Conservation (phyloP, 176 grass and related monocot species). For the Puya raimondii region DNA sequence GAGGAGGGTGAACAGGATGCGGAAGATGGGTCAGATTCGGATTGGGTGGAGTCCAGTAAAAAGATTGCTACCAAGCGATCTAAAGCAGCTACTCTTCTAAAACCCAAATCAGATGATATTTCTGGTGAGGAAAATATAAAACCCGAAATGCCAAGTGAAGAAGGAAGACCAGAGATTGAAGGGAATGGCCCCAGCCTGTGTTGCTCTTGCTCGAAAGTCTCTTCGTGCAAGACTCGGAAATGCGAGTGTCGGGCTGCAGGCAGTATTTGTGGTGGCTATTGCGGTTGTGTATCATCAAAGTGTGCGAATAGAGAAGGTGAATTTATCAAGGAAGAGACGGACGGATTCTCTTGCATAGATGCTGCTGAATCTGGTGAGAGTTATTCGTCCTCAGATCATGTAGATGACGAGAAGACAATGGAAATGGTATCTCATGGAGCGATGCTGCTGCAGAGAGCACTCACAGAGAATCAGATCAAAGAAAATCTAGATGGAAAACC, state of each 20-base stretch:
- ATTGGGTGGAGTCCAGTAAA: conserved; percentile 35
- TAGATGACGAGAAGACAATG: conserved; percentile 22
- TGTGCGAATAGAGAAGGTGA: conserved; percentile 54
- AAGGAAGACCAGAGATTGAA: conserved; percentile 13
- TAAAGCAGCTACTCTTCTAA: conserved; percentile 22
- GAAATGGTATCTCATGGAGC: conserved; percentile 41
- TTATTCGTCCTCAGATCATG: conserved; percentile 29
- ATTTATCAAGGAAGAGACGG: conserved; percentile 19
- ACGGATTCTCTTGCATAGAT: conserved; percentile 12
- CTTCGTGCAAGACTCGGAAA: conserved; percentile 70
- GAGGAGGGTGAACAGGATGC: conserved; percentile 39
- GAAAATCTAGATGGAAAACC: conserved; percentile 18
- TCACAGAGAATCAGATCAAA: conserved; percentile 23
- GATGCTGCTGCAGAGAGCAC: conserved; percentile 43
- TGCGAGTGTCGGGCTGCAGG: conserved; percentile 65
- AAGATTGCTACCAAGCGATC: conserved; percentile 26
- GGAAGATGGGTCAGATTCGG: conserved; percentile 16
- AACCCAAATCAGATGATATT: conserved; percentile 7
- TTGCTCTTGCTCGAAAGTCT: conserved; percentile 49
- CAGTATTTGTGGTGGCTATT: conserved; percentile 31
- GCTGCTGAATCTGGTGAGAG: conserved; percentile 8
- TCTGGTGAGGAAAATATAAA: conserved; percentile 14
- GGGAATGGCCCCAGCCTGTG: conserved; percentile 24
- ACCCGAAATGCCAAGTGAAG: conserved; percentile 24
- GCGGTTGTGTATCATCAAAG: conserved; percentile 52